Evolutionary conservation across 2,329 filamentous ascomycete genomes (phyloP), one percentile per base, ranked within the genome.

Genomic region (Macroventuria anomochaeta): DNA sequence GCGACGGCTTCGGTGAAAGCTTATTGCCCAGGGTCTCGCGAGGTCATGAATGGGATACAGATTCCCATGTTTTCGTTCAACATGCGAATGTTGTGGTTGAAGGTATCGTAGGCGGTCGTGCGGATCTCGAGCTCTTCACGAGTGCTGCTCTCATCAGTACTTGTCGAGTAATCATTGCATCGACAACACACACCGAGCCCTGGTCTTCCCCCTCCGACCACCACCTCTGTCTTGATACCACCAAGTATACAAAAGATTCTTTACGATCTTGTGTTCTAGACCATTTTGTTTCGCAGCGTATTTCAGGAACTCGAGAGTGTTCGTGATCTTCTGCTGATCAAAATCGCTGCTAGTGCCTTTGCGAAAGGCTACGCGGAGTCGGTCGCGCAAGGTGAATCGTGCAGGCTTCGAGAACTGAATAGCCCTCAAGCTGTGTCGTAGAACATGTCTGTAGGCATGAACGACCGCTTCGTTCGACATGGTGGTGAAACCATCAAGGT

Each of bases 61-160:
- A 90, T 69, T 1, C 83, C 83, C 86, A 92, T 87, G 6, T 81
- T 86, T 69, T 88, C 85, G 67, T 93, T 92, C 48, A 93, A 77
- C 88, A 89, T 89, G 15, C 80, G 81, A 40, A 93, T 70, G 7
- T 87, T 90, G 76, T 83, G 83, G 47, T 91, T 83, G 68, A 89
- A 90, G 63, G 88, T 83, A 39, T 80, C 77, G 68, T 81, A 87
- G 6, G 80, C 73, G 34, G 69, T 75, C 12, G 60, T 66, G 39
- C 63, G 70, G 7, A 73, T 69, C 44, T 71, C 65, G 17, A 64
- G 40, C 23, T 72, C 67, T 40, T 69, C 68, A 12, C 41, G 47
- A 37, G 55, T 61, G 15, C 68, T 73, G 48, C 7, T 29, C 37
- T 29, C n/a, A n/a, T 55, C 21, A 55, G 33, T 6, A 33, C 54